phyloP scores from a whole-genome alignment of 441 rosid species.

The Lagerstroemia fauriei region DNA sequence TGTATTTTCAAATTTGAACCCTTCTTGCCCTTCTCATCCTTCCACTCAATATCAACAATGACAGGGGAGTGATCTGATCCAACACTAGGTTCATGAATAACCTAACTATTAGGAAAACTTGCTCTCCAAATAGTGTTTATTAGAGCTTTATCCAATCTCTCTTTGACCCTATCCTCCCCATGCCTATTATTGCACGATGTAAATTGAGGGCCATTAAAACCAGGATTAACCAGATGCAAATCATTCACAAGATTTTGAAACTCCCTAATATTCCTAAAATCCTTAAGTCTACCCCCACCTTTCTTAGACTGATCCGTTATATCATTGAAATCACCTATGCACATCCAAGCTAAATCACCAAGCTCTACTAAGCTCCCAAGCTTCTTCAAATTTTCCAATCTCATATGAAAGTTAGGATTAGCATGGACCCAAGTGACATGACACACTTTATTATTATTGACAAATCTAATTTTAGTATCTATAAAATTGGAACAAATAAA shows the following conservation, averaged over 20 bases:
- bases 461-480: no score
- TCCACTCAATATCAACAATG: neutral
- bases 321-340: neutral
- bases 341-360: neutral
- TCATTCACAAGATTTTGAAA: neutral
- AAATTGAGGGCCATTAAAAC: neutral
- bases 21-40: neutral
- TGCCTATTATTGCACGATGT: neutral
- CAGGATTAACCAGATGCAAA: neutral
- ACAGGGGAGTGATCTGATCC: neutral
- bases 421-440: no score
- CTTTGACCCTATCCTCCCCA: neutral
- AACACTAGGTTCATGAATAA: neutral
- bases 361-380: no score
- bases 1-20: neutral
- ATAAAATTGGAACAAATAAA: no score
- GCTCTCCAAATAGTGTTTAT: neutral
- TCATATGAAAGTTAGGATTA: no score
- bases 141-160: neutral
- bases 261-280: rapidly evolving
- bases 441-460: no score
- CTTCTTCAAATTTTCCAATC: no score
- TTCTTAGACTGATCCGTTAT: neutral
- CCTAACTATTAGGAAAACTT: neutral
- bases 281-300: neutral